phyloP scores from a whole-genome alignment of 768 basidiomycete species.

The Gymnopilus dilepis region DNA sequence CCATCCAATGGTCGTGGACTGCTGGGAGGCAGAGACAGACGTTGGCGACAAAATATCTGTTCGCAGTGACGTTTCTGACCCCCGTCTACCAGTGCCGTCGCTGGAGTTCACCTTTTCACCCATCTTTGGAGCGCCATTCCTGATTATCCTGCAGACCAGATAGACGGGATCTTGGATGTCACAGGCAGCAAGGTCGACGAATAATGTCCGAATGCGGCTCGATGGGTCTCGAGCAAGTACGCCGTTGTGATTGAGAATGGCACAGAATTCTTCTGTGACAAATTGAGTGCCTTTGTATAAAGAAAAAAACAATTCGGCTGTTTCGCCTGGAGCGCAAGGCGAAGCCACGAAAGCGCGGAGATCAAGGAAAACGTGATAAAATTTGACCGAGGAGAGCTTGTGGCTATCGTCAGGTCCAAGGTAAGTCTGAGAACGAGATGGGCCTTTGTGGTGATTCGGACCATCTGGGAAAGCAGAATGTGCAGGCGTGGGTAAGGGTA shows the following conservation, averaged over 20 bases:
- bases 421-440: conserved; percentile 44
- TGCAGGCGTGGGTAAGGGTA: conserved; percentile 62
- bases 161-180: conserved; percentile 88
- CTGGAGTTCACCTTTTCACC: conserved; percentile 58
- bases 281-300: conserved; percentile 88
- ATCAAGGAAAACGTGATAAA: conserved; percentile 91
- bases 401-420: conserved; percentile 32
- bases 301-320: conserved; percentile 92
- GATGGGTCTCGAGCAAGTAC: conserved; percentile 81
- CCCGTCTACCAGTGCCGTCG: conserved; percentile 51
- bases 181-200: conserved; percentile 84
- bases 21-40: conserved; percentile 11
- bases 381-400: conserved; percentile 62
- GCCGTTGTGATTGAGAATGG: conserved; percentile 90
- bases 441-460: conserved; percentile 41
- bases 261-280: conserved; percentile 93
- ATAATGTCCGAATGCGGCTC: conserved; percentile 81
- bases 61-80: conserved; percentile 56
- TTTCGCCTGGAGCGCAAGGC: conserved; percentile 89
- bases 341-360: conserved; percentile 91
- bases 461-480: conserved; percentile 76
- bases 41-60: conserved; percentile 36
- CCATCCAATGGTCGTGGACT: conserved; percentile 23
- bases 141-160: conserved; percentile 88
- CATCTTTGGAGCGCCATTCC: conserved; percentile 86